Percentiles rank a stretch among this genome's conserved stretches.
Evolutionary conservation across 495 filamentous ascomycete genomes (phyloP).

Genomic region (Penicillium riverlandense): DNA sequence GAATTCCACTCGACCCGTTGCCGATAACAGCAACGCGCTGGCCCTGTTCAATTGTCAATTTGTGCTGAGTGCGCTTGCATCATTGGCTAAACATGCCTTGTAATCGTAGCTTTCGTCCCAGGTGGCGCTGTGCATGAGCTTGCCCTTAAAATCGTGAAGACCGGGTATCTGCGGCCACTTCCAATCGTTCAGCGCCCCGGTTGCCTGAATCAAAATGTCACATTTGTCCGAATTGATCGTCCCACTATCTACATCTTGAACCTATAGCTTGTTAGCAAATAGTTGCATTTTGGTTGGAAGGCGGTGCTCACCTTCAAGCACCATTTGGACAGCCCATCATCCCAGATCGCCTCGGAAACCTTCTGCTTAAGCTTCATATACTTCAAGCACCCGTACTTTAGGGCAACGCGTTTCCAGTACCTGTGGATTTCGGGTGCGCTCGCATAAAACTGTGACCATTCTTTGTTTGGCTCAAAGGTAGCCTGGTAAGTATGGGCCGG

Average conservation of each 20-base stretch:
- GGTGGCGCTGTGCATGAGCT: conserved; percentile 46
- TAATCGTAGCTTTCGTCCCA: conserved; percentile 40
- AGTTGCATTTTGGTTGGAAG: neutral
- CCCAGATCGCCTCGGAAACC: conserved; percentile 32
- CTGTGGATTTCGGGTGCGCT: conserved; percentile 48
- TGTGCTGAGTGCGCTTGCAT: too few relatives aligned
- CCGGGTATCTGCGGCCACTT: conserved; percentile 50
- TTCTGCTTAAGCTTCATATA: conserved; percentile 33
- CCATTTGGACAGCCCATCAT: conserved; percentile 38
- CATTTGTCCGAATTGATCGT: conserved; percentile 36
- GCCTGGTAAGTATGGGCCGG: conserved; percentile 44
- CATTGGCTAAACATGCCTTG: conserved; percentile 9
- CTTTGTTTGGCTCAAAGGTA: conserved; percentile 46
- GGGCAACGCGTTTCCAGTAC: conserved; percentile 44
- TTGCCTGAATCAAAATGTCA: conserved; percentile 50
- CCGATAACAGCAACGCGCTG: conserved; percentile 50
- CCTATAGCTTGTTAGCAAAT: neutral
- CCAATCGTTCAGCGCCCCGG: conserved; percentile 49
- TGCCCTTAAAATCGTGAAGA: conserved; percentile 45
- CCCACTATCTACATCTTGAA: conserved; percentile 35
- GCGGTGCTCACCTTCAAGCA: conserved; percentile 25
- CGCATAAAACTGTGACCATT: conserved; percentile 55
- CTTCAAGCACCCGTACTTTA: conserved; percentile 35
- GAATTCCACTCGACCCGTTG: conserved; percentile 43
- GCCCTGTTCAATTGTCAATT: conserved; percentile 11